Evolutionary conservation across 2,329 filamentous ascomycete species (phyloP).

Genomic region (Diaporthe citrichinensis): DNA sequence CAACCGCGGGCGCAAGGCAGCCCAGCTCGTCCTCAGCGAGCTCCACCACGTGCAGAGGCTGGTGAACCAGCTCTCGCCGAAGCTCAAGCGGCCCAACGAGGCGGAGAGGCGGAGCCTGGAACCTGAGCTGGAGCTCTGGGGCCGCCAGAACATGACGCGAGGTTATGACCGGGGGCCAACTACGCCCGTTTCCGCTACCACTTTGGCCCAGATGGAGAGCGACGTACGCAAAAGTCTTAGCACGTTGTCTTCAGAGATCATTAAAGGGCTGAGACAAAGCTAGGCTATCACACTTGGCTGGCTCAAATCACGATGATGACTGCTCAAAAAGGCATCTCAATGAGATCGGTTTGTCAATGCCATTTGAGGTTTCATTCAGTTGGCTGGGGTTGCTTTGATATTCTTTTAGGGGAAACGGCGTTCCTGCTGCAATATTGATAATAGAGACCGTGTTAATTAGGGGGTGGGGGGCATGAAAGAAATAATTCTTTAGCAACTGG

Average conservation of each 20-base stretch:
- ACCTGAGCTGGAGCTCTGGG: not conserved
- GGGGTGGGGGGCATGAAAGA: no score
- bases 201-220: slow-evolving; percentile 1
- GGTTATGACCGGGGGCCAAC: not conserved
- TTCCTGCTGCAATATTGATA: no score
- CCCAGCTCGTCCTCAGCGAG: slow-evolving; percentile 10
- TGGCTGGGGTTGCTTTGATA: no score
- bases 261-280: not conserved
- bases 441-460: no score
- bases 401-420: no score
- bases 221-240: not conserved
- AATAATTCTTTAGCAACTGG: no score
- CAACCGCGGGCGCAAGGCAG: slow-evolving; percentile 1
- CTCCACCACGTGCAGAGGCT: not conserved
- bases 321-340: no score
- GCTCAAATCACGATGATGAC: no score
- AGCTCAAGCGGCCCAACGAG: not conserved
- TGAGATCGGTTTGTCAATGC: no score
- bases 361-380: no score
- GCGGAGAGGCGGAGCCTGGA: not conserved
- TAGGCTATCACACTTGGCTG: no score
- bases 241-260: not conserved
- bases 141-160: not conserved
- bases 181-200: not conserved
- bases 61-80: not conserved